Base-by-base conservation (phyloP, 768 basidiomycete species). In the Mycena alexandri region DNA sequence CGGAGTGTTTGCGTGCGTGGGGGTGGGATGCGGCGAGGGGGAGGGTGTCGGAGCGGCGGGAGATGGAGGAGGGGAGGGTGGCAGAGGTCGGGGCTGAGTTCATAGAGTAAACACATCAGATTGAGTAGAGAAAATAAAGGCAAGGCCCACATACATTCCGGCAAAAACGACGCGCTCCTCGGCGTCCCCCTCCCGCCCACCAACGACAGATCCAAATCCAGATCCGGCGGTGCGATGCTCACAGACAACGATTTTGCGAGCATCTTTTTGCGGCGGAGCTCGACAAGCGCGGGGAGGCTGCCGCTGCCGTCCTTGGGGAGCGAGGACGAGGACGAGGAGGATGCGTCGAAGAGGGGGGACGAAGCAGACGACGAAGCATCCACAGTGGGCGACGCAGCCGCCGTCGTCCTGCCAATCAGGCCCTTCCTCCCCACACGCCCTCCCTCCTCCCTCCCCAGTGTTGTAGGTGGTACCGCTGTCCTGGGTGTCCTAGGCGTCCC, bases 1-100 rank as follows among this genome's bases (percentile, higher is more conserved):
- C 77, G 19, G 92, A 94, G 21, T 87, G 82, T 75, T 93, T 94
- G 38, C 93, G 87, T 0, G 91, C 93, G 68, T 94, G 93, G 0
- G 93, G 93, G 72, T 94, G 93, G 46, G 86, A 83, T 0, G 87
- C 80, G 0, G 86, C 80, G 0, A 90, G 79, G 8, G 86, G 79
- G 25, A 91, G 83, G 71, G 51, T 77, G 78, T 54, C 81, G 77
- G n/a, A 80, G 78, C 22, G 78, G 71, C 29, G 81, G 75, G 63
- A 57, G 25, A 71, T 16, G 57, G 58, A 62, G 52, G 53, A 58
- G 36, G 60, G 59, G 2, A 63, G 55, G 17, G 13, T 44, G 41
- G 50, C 57, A 33, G 63, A 67, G 24, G 70, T 14, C 11, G 55
- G 62, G 16, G 64, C 62, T 25, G 29, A 3, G 6, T 29, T 29